phyloP scores from a whole-genome alignment of 2,329 filamentous ascomycete species.

The Diplodia mutila region DNA sequence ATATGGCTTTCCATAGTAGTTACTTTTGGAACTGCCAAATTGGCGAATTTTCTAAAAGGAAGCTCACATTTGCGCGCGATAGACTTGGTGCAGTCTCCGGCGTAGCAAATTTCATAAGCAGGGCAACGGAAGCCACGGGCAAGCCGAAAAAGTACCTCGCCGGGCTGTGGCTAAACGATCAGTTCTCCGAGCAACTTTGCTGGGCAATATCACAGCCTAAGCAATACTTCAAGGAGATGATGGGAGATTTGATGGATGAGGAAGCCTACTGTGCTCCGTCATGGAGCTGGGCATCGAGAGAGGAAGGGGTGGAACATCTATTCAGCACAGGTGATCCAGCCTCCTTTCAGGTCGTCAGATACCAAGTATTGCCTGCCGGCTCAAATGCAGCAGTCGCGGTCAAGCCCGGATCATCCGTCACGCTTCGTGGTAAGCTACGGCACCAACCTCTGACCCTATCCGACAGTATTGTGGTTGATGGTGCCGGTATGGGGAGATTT shows the following conservation, averaged over 20 bases:
- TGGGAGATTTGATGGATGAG: not conserved
- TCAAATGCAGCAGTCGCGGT: not conserved
- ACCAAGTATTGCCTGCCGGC: not conserved
- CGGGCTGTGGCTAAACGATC: not conserved
- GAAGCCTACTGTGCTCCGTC: not conserved
- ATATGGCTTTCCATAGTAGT: not conserved
- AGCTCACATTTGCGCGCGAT: not conserved
- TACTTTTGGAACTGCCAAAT: not conserved
- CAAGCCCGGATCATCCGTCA: not conserved
- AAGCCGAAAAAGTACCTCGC: not conserved
- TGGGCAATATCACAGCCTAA: not conserved
- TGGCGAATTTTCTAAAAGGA: not conserved
- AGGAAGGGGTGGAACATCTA: not conserved
- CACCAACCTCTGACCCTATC: not conserved
- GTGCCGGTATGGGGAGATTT: not conserved
- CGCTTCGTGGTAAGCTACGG: not conserved
- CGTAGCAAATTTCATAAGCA: slow-evolving; percentile 1
- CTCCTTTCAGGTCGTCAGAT: no score
- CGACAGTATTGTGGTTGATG: not conserved
- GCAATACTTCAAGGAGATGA: not conserved
- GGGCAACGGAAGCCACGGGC: not conserved
- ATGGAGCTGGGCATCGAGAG: slow-evolving; percentile 2
- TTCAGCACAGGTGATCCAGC: not conserved
- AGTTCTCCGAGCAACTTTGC: not conserved
- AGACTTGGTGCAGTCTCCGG: not conserved